These are phyloP conservation scores for Tillandsia fasciculata DNA, from an alignment of 176 grass and related monocot species.

Conservation along the genomic window DNA sequence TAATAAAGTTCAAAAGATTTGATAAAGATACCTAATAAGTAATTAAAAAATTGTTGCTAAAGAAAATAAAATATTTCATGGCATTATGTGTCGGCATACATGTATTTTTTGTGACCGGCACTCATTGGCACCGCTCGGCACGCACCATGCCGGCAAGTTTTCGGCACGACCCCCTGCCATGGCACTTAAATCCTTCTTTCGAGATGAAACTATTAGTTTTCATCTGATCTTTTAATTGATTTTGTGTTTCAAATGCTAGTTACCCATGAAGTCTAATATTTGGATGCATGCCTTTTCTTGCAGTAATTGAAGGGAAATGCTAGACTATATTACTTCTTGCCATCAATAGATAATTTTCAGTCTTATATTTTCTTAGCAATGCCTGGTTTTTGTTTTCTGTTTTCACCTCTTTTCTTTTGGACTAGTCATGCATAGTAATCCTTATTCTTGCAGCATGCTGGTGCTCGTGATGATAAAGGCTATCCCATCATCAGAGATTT, in stretches of 20 bases:
- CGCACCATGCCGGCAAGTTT: too few species aligned
- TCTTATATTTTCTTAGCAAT: background rate
- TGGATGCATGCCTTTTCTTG: background rate
- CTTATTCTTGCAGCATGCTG: slow-evolving; percentile 46
- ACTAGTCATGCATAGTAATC: background rate
- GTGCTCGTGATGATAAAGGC: slow-evolving; percentile 80
- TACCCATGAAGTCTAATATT: background rate
- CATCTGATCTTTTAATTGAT: background rate
- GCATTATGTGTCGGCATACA: too few species aligned
- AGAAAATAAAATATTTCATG: too few species aligned
- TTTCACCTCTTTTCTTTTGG: background rate
- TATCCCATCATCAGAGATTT: slow-evolving; percentile 67
- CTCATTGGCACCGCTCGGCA: too few species aligned
- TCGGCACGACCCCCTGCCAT: too few species aligned
- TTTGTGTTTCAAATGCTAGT: background rate
- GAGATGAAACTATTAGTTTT: background rate
- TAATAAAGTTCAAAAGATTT: too few species aligned
- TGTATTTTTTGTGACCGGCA: too few species aligned
- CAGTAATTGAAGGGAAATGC: background rate
- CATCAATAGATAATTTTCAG: background rate
- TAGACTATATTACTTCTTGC: background rate
- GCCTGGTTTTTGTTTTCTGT: background rate
- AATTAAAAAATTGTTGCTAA: too few species aligned
- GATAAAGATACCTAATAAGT: too few species aligned
- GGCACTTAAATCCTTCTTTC: too few species aligned